phyloP scores from a whole-genome alignment of 2,329 filamentous ascomycete species.

The Aspergillus bombycis region DNA sequence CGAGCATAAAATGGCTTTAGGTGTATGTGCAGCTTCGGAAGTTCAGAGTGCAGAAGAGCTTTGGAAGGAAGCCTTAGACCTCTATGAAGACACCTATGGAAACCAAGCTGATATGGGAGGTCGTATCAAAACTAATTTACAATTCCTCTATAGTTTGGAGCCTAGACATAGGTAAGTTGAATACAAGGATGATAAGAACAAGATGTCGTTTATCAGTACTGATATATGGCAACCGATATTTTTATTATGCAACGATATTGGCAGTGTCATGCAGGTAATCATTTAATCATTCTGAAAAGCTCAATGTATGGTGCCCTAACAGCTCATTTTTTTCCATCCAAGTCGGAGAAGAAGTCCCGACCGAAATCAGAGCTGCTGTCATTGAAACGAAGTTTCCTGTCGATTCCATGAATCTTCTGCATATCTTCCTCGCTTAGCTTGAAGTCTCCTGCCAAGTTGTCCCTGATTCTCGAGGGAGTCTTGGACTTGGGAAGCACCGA shows the following conservation, averaged over 20 bases:
- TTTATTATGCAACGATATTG: not conserved
- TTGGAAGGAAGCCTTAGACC: not conserved
- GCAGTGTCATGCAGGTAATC: not conserved
- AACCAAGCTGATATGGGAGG: not conserved
- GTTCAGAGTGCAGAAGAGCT: not conserved
- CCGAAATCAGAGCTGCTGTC: conserved; percentile 61
- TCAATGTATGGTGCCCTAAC: not conserved
- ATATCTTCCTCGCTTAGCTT: conserved; percentile 61
- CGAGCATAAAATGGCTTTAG: not conserved
- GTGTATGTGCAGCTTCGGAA: not conserved
- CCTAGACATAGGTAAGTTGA: not conserved
- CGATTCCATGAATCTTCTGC: conserved; percentile 56
- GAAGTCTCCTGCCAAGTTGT: conserved; percentile 58
- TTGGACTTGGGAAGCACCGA: conserved; percentile 59
- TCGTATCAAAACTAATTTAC: not conserved
- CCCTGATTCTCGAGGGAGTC: conserved; percentile 45
- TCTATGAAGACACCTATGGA: not conserved
- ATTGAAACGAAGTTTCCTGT: conserved; percentile 66
- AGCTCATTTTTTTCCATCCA: conserved; percentile 56
- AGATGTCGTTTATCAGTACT: not conserved
- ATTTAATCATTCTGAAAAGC: not conserved
- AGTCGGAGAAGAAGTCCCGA: conserved; percentile 60
- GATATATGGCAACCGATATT: not conserved
- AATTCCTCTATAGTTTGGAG: not conserved
- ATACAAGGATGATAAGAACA: not conserved